Evolutionary conservation across 2,329 filamentous ascomycete species (phyloP).

Genomic region (Camillea tinctor): DNA sequence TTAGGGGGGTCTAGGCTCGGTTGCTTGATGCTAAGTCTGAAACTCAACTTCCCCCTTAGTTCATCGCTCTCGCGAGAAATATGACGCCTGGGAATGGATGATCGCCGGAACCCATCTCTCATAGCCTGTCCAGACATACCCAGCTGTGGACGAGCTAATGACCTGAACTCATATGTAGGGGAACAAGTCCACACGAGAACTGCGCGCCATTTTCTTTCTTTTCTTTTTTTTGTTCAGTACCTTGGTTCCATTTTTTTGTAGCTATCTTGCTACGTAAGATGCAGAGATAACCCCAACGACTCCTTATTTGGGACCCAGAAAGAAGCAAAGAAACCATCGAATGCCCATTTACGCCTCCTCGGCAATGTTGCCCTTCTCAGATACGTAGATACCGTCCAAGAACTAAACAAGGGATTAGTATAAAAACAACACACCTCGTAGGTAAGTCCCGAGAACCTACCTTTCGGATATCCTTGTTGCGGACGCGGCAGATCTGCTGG

Average conservation of each 20-base stretch:
- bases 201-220: too few relatives aligned
- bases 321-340: constrained; percentile 54
- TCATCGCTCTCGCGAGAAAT: neutral
- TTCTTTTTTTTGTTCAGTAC: constrained; percentile 26
- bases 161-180: neutral
- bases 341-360: constrained; percentile 58
- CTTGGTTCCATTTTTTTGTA: constrained; percentile 36
- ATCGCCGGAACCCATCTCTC: neutral
- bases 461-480: constrained; percentile 99
- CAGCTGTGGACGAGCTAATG: neutral
- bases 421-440: neutral
- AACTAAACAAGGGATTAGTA: constrained; percentile 59
- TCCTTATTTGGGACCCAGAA: constrained; percentile 59
- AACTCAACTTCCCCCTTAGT: neutral
- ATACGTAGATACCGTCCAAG: constrained; percentile 99
- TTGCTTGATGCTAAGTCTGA: neutral
- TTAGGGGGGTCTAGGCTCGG: neutral
- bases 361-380: constrained; percentile 93
- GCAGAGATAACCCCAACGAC: constrained; percentile 61
- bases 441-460: constrained; percentile 49
- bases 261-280: constrained; percentile 55
- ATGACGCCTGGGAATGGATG: neutral
- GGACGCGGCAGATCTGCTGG: constrained; percentile 98
- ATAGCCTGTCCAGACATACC: neutral
- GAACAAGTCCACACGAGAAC: neutral